Evolutionary conservation across 2,329 filamentous ascomycete genomes (phyloP).

Genomic region (Penicillium sp.): DNA sequence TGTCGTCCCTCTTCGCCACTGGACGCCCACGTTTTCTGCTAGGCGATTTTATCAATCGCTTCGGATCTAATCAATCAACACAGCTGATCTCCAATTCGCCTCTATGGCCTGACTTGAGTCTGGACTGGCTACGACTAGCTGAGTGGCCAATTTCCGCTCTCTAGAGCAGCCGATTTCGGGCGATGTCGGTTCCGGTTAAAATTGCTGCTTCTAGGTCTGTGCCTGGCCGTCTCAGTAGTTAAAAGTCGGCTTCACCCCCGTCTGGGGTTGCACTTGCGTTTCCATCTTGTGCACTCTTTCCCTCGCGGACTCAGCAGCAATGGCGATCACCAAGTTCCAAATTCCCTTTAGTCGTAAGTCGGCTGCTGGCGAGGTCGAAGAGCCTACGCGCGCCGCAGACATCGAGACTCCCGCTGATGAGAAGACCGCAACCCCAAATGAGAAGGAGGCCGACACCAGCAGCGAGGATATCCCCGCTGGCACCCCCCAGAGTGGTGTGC

Average conservation of each 20-base stretch:
- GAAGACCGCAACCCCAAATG: neutral
- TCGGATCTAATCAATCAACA: constrained; percentile 14
- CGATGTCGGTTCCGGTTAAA: constrained; percentile 5
- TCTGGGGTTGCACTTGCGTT: neutral
- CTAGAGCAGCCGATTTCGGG: constrained; percentile 7
- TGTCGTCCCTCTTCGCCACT: neutral
- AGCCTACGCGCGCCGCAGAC: neutral
- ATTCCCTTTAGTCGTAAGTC: neutral
- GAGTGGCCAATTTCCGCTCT: neutral
- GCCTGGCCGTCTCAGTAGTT: neutral
- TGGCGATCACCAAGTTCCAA: constrained; percentile 9
- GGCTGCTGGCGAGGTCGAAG: neutral
- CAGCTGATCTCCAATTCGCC: neutral
- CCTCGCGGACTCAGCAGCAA: neutral
- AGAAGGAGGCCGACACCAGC: constrained; percentile 1
- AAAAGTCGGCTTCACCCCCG: neutral
- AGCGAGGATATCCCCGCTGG: neutral
- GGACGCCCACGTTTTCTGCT: constrained; percentile 7
- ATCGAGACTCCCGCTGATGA: constrained; percentile 3
- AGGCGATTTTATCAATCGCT: constrained; percentile 4
- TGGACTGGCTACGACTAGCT: neutral
- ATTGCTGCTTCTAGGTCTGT: neutral
- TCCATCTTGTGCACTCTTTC: neutral
- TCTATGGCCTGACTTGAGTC: constrained; percentile 3
- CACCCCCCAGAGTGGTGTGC: neutral